Evolutionary conservation across 192 early-diverging fungal species (phyloP).

Genomic region (Coemansia sp.): DNA sequence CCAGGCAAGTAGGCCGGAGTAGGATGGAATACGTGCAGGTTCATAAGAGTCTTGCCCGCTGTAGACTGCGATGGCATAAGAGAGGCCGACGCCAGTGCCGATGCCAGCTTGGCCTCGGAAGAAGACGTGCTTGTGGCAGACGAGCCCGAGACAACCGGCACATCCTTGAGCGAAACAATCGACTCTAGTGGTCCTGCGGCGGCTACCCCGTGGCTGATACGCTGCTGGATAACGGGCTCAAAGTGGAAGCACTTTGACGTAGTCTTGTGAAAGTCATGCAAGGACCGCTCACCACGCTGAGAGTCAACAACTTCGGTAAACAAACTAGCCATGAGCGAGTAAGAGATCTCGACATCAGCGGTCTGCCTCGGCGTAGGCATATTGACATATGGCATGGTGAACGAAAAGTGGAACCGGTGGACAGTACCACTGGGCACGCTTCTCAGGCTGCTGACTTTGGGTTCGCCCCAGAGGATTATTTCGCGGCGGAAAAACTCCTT

Average conservation of each 20-base stretch:
- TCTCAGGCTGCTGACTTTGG: constrained; percentile 25
- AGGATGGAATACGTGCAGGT: constrained; percentile 50
- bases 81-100: constrained; percentile 18
- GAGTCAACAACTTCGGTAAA: constrained; percentile 40
- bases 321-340: constrained; percentile 50
- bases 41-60: constrained; percentile 34
- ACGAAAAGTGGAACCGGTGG: constrained; percentile 57
- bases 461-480: constrained; percentile 54
- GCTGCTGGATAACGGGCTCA: constrained; percentile 51
- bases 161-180: constrained; percentile 43
- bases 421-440: constrained; percentile 35
- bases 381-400: constrained; percentile 58
- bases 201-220: constrained; percentile 21
- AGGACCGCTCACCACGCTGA: constrained; percentile 29
- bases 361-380: constrained; percentile 57
- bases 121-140: neutral
- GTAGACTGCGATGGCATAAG: constrained; percentile 29
- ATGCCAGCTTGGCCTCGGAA: neutral
- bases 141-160: neutral
- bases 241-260: constrained; percentile 41
- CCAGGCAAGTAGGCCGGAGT: constrained; percentile 46
- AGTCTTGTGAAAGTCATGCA: constrained; percentile 50
- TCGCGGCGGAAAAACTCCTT: constrained; percentile 58
- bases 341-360: constrained; percentile 54
- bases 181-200: constrained; percentile 35